Percentiles rank a stretch among this genome's conserved stretches.
Evolutionary conservation across 805 yeast species (phyloP).

Genomic region (Suhomyces sp.): DNA sequence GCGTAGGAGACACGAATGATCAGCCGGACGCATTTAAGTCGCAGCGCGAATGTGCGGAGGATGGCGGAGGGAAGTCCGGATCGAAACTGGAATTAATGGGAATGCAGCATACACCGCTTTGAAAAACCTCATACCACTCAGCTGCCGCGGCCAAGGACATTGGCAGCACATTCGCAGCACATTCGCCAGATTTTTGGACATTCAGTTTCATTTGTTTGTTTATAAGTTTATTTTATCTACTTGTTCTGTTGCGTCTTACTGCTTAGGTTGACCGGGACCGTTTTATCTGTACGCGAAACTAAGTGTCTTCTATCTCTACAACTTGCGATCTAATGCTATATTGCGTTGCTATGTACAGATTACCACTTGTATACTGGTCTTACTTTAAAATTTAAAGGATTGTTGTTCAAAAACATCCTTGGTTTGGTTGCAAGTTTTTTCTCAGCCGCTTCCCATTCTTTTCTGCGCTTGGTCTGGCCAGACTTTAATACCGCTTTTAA

Average conservation of each 20-base stretch:
- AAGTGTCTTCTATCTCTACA: neutral
- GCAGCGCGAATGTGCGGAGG: neutral
- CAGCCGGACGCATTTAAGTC: neutral
- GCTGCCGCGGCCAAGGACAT: neutral
- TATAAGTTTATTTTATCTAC: neutral
- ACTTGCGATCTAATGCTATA: neutral
- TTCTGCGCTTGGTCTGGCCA: conserved; percentile 58
- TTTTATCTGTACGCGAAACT: neutral
- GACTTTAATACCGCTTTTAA: conserved; percentile 74
- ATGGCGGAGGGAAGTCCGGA: neutral
- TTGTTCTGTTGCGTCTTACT: neutral
- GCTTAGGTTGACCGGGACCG: neutral
- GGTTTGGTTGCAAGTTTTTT: conserved; percentile 52
- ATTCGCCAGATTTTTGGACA: neutral
- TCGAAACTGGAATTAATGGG: neutral
- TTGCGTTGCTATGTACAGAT: conserved; percentile 3
- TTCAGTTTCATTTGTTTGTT: neutral
- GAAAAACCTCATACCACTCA: neutral
- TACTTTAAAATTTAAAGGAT: conserved; percentile 42
- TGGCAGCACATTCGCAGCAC: neutral
- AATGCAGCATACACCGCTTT: no score
- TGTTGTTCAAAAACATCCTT: conserved; percentile 44
- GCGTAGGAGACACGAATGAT: neutral
- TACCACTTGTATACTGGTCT: conserved; percentile 44
- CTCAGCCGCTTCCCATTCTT: conserved; percentile 55